Evolutionary conservation across 2,329 filamentous ascomycete genomes (phyloP), one percentile per base, ranked within the genome.

Genomic region (Aureobasidium sp.): DNA sequence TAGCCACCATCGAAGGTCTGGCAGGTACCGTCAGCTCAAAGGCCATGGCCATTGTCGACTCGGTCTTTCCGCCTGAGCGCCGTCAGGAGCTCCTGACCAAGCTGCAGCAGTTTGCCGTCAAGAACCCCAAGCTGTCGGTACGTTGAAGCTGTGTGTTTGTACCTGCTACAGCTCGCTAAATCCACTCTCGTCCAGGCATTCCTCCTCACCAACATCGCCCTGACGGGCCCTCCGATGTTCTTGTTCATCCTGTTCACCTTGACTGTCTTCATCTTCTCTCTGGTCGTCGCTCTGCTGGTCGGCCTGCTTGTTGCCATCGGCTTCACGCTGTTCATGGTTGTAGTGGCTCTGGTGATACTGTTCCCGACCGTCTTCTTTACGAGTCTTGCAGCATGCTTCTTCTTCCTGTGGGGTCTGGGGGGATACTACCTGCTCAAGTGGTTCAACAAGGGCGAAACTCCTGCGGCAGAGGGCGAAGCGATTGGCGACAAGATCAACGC

Each of bases 71-170:
- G 39, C 83, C 84, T 0, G 71, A 79, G 30, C 78, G 78, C 55
- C 78, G 85, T 45, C 75, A 80, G 57, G 73, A 75, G 53, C 73
- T 79, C 37, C 75, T 82, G 60, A 71, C 77, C 14, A 74, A 71
- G 39, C 67, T 79, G 24, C 71, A 74, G 30, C 64, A 70, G 4
- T 85, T 87, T 62, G 80, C 83, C 14, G 68, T 75, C 5, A 71
- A 77, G 44, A 83, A 85, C 54, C 88, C 88, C 2, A 71, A 88
- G 57, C 71, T 90, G 38, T 82, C 85, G 53, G 86, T 88, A 73
- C 19, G 83, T 29, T 21, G 16, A 19, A 67, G 30, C 16, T 19
- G 25, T 11, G 27, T 4, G 32, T 17, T 14, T 39, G 4, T 22
- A 8, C 27, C 38, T 3, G 21, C 16, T 27, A 11, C 19, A 21